phyloP scores from a whole-genome alignment of 164 flowering plant species.

The Litsea cubeba region DNA sequence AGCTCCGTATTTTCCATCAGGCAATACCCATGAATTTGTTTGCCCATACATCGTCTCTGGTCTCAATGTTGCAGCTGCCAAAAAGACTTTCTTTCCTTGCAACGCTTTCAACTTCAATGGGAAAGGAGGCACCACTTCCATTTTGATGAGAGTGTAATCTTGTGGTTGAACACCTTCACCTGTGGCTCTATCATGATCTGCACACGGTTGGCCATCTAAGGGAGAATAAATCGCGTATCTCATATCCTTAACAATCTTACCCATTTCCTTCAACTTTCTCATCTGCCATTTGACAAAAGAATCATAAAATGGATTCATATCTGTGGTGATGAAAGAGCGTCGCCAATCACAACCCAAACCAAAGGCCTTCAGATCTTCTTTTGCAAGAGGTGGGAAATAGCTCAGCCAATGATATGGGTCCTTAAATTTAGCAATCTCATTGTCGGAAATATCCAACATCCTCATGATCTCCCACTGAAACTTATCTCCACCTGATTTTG shows the following conservation, averaged over 20 bases:
- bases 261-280: slow-evolving; percentile 72
- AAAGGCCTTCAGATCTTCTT: slow-evolving; percentile 76
- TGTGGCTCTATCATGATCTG: slow-evolving; percentile 86
- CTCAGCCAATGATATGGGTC: slow-evolving; percentile 71
- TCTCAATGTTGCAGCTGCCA: slow-evolving; percentile 88
- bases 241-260: slow-evolving; percentile 76
- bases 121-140: slow-evolving; percentile 79
- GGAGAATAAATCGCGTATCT: slow-evolving; percentile 81
- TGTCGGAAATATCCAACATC: slow-evolving; percentile 65
- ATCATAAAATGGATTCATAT: slow-evolving; percentile 75
- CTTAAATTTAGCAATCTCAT: slow-evolving; percentile 62
- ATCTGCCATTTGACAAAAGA: slow-evolving; percentile 86
- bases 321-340: slow-evolving; percentile 79
- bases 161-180: slow-evolving; percentile 96
- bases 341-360: slow-evolving; percentile 97
- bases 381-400: slow-evolving; percentile 74
- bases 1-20: slow-evolving; percentile 88
- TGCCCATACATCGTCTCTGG: slow-evolving; percentile 97
- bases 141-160: slow-evolving; percentile 82
- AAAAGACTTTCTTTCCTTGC: slow-evolving; percentile 68
- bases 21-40: slow-evolving; percentile 88
- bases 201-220: slow-evolving; percentile 90
- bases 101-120: slow-evolving; percentile 52
- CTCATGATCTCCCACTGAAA: slow-evolving; percentile 79
- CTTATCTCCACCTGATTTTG: slow-evolving; percentile 48